Evolutionary conservation across 192 early-diverging fungal species (phyloP), one percentile per base, ranked within the genome.

Genomic region (Dissophora ornata): DNA sequence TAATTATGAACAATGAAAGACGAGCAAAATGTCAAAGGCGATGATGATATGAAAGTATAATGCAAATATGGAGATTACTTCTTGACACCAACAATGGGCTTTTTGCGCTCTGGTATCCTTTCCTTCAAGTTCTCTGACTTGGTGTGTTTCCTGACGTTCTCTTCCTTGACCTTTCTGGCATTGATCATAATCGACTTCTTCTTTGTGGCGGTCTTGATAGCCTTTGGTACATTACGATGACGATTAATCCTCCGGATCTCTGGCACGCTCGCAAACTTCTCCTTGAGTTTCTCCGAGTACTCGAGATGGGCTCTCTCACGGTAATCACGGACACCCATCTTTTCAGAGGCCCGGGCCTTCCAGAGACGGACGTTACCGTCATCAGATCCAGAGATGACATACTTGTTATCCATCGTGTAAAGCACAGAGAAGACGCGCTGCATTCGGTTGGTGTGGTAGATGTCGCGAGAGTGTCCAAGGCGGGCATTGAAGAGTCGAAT

Each of bases 401-500:
- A 99, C 52, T 95, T 96, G 74, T 89, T 87, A 79, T 99, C 98
- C 94, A 97, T 95, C 50, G 90, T 92, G 80, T 86, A 99, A 58
- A 92, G 88, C 21, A 96, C 96, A 57, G 91, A 92, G 73, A 97
- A 98, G 29, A 98, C 89, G 18, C 91, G 85, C 80, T 98, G 98
- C 98, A 99, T 99, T 54, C 98, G 94, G 82, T 97, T 96, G 11
- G 97, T 95, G 83, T 98, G 96, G 81, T 99, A 99, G 32, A 96
- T 87, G 71, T 98, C 98, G 38, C 94, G 88, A 53, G 87, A 90
- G 79, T 94, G 92, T 15, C 96, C 96, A 8, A 87, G 81, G 26
- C 88, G 80, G 4, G 87, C 86, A 41, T 92, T 88, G 83, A 90
- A 99, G 24, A 99, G 89, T 28, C 97, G 89, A 22, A 99, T 63